Conservation (phyloP, 2,329 filamentous ascomycete species). For the Gliomastix tumulicola region DNA sequence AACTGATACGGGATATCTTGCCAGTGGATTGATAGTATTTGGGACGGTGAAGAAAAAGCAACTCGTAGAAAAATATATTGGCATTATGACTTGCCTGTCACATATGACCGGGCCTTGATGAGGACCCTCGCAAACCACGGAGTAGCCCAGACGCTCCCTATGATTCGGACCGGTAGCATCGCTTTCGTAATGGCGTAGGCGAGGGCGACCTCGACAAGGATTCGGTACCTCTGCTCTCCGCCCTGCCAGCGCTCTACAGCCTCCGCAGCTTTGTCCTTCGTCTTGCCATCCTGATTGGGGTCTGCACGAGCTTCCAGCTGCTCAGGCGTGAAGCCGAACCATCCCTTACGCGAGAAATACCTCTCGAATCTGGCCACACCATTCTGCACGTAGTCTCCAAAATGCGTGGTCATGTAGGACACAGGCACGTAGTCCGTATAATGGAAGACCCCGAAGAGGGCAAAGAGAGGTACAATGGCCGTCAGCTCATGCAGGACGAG, state of each 20-base stretch:
- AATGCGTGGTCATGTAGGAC: conserved; percentile 39
- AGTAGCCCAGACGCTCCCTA: conserved; percentile 77
- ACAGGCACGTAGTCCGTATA: conserved; percentile 68
- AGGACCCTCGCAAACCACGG: conserved; percentile 80
- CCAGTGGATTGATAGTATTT: too few species aligned
- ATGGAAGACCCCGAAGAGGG: conserved; percentile 71
- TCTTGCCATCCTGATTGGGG: conserved; percentile 1
- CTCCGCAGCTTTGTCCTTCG: conserved; percentile 12
- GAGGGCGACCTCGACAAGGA: conserved; percentile 68
- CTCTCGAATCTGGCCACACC: conserved; percentile 69
- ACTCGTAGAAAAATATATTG: too few species aligned
- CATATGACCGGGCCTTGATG: conserved; percentile 22
- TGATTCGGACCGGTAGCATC: conserved; percentile 69
- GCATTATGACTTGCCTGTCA: conserved; percentile 4
- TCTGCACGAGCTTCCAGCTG: conserved; percentile 8
- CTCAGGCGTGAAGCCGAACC: conserved; percentile 57
- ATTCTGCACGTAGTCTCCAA: conserved; percentile 44
- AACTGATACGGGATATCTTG: background rate
- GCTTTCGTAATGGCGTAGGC: conserved; percentile 89
- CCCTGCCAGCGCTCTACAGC: conserved; percentile 26
- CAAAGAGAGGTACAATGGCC: conserved; percentile 72
- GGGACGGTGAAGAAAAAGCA: too few species aligned
- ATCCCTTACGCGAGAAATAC: conserved; percentile 73
- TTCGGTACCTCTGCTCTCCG: conserved; percentile 40
- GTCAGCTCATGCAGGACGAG: conserved; percentile 88